Percentiles rank a stretch among this genome's conserved stretches.
Evolutionary conservation across 306 rosid genomes (phyloP).

Genomic region (Leucaena leucocephala): DNA sequence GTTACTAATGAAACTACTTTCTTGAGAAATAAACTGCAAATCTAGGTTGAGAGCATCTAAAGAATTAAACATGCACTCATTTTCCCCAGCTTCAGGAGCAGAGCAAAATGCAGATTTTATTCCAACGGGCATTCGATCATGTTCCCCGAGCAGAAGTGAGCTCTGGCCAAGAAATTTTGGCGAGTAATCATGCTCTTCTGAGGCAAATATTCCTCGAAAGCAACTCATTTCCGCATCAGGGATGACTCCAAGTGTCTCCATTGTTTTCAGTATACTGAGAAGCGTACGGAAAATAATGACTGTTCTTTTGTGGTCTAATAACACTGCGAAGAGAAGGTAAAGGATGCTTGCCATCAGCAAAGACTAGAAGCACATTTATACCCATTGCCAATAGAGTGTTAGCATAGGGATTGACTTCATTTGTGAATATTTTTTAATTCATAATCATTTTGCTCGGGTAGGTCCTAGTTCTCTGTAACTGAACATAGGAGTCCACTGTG

Average conservation of each 20-base stretch:
- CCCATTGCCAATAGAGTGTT: conserved; percentile 35
- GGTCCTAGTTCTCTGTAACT: conserved; percentile 51
- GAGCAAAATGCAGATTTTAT: conserved; percentile 40
- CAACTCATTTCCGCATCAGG: conserved; percentile 75
- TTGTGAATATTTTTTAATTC: conserved; percentile 41
- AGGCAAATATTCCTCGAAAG: conserved; percentile 49
- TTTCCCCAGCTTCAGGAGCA: conserved; percentile 34
- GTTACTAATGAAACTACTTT: conserved; percentile 47
- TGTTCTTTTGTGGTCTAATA: conserved; percentile 28
- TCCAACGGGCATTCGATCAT: conserved; percentile 51
- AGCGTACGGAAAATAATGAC: conserved; percentile 17
- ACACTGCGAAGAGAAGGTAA: conserved; percentile 25
- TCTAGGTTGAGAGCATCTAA: conserved; percentile 46
- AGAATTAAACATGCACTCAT: conserved; percentile 48
- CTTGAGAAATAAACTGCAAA: conserved; percentile 53
- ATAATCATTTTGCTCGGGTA: conserved; percentile 43
- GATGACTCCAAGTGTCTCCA: conserved; percentile 68
- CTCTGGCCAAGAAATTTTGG: conserved; percentile 48
- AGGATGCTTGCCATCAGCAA: conserved; percentile 39
- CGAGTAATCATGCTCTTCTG: conserved; percentile 48
- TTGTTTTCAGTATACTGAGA: conserved; percentile 9
- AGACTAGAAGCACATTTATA: conserved; percentile 39
- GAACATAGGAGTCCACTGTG: conserved; percentile 56
- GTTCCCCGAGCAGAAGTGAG: conserved; percentile 42
- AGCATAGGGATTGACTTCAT: conserved; percentile 42